These are phyloP conservation scores for Aspergillus haitiensis DNA, from an alignment of 495 filamentous ascomycete species.

Conservation along the genomic window DNA sequence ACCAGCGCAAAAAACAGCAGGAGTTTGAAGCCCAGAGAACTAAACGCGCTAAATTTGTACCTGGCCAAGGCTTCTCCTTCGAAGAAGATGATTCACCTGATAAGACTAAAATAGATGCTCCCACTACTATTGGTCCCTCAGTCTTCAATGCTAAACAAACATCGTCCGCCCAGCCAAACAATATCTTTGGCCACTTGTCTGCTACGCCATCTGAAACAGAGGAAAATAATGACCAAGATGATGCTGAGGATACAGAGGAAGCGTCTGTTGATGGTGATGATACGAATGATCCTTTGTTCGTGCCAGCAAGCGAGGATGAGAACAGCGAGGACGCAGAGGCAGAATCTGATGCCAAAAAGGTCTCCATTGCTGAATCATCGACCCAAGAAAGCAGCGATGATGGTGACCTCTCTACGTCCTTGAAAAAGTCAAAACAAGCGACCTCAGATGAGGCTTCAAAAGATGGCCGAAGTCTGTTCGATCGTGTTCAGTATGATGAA, in stretches of 20 bases:
- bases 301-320: constrained; percentile 27
- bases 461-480: constrained; percentile 56
- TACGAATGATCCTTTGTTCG: constrained; percentile 17
- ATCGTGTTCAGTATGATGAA: constrained; percentile 50
- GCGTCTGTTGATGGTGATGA: constrained; percentile 28
- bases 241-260: constrained; percentile 47
- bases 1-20: constrained; percentile 46
- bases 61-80: constrained; percentile 47
- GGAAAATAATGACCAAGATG: constrained; percentile 37
- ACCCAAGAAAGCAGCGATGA: constrained; percentile 29
- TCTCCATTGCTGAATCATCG: constrained; percentile 25
- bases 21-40: constrained; percentile 32
- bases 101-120: constrained; percentile 20
- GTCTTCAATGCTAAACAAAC: constrained; percentile 27
- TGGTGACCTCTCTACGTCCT: constrained; percentile 26
- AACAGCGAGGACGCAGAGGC: constrained; percentile 27
- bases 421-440: constrained; percentile 26
- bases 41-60: constrained; percentile 41
- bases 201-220: constrained; percentile 52
- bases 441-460: constrained; percentile 33
- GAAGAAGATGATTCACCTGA: constrained; percentile 21
- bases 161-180: constrained; percentile 39
- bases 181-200: constrained; percentile 65
- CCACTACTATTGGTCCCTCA: constrained; percentile 16
- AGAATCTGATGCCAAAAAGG: constrained; percentile 24